Base-by-base conservation (phyloP, 2,329 filamentous ascomycete genomes). In the Penicillium occitanis region DNA sequence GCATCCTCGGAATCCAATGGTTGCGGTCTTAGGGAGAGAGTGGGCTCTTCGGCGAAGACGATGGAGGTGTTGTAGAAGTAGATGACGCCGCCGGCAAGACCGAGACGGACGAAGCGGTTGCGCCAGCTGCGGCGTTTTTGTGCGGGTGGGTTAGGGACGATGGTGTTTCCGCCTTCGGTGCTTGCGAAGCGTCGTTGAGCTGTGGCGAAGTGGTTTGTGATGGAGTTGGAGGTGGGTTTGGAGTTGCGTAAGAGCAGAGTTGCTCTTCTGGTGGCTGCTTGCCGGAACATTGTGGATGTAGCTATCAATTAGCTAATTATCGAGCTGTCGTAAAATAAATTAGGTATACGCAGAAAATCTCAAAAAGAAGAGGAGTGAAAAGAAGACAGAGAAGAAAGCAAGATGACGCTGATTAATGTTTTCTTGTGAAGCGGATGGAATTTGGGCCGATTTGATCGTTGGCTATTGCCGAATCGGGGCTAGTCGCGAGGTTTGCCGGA, bases 31-130 rank as follows among this genome's bases (percentile, higher is more conserved):
- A 77, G 66, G 35, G 77, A 78, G 65, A 79, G 75, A 14, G 86
- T 80, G 42, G 88, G 86, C 78, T 96, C 90, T 73, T 97, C 92
- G 17, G 93, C 91, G 78, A 98, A 98, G 25, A 92, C 84, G 63
- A 88, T 86, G 74, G 90, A 94, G 7, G 93, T 97, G 82, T 93
- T 96, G 79, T 98, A 99, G 80, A 91, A 97, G 82, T 98, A 99
- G 60, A 98, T 81, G 55, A 90, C 88, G 22, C 86, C 92, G 67
- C 83, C 84, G 0, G 92, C 93, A 65, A 95, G 76, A 70, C 88
- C 91, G 87, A 92, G 90, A 82, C 94, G 86, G 73, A 87, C 77
- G 3, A 84, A 85, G 61, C 88, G 84, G 77, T 88, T 90, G 85
- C 93, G 96, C 91, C 92, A 97, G 76, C 88, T 91, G 77, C 92